Percentiles rank a stretch among this genome's conserved stretches.
These are phyloP conservation scores for Pythium rishiriense DNA, from an alignment of 352 stramenopile genomes.

Conservation along the genomic window DNA sequence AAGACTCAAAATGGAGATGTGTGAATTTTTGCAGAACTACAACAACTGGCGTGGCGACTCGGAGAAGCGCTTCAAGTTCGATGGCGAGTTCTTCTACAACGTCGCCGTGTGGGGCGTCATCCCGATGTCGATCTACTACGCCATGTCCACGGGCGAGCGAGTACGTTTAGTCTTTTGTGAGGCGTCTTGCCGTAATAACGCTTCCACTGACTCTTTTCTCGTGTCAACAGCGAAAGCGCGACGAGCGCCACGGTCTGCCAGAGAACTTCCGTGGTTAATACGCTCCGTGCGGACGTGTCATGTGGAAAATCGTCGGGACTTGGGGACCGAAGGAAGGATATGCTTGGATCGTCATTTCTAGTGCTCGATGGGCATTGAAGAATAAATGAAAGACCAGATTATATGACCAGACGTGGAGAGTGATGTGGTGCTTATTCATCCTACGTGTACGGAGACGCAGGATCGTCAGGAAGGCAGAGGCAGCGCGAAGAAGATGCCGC, in stretches of 20 bases:
- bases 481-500: too few species aligned
- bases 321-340: too few species aligned
- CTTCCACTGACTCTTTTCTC: background rate
- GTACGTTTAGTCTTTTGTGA: constrained; percentile 43
- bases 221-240: constrained; percentile 36
- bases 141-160: constrained; percentile 52
- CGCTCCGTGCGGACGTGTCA: background rate
- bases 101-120: constrained; percentile 55
- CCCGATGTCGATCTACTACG: constrained; percentile 67
- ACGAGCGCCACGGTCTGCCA: constrained; percentile 45
- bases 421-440: background rate
- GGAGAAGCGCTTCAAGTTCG: constrained; percentile 81
- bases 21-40: constrained; percentile 53
- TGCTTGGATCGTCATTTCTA: too few species aligned
- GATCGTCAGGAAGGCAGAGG: background rate
- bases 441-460: background rate
- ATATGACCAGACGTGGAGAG: background rate
- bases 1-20: too few species aligned
- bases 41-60: constrained; percentile 87
- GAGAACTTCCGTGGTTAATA: constrained; percentile 63
- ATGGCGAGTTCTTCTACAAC: constrained; percentile 62
- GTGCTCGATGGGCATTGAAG: background rate
- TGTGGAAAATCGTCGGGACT: too few species aligned
- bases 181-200: background rate
- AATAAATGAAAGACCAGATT: background rate